Percentiles rank a stretch among this genome's conserved stretches.
Conservation (phyloP, 768 basidiomycete species). For the Tulasnella sp. region DNA sequence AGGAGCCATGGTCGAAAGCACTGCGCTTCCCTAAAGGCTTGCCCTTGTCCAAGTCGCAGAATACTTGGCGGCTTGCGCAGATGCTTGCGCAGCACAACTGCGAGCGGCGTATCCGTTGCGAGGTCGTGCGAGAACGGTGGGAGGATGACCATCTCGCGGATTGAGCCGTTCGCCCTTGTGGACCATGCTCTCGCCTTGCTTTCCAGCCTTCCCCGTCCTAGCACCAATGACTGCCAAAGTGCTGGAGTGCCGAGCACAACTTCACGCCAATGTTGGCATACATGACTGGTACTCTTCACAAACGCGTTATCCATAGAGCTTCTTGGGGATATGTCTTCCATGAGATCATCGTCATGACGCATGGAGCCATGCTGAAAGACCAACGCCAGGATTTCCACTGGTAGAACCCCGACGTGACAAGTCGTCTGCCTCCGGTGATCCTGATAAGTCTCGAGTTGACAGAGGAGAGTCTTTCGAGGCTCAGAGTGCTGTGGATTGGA, state of each 20-base stretch:
- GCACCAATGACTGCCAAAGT: slow-evolving; percentile 3
- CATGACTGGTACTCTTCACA: neutral
- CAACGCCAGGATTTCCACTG: slow-evolving; percentile 6
- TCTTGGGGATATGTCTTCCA: neutral
- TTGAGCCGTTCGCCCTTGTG: neutral
- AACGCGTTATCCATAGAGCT: neutral
- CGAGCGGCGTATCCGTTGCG: neutral
- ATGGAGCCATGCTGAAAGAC: slow-evolving; percentile 1
- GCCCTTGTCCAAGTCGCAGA: neutral
- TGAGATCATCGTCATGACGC: neutral
- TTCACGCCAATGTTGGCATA: slow-evolving; percentile 10
- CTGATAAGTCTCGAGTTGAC: neutral
- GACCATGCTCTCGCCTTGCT: slow-evolving; percentile 2
- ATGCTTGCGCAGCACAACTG: neutral
- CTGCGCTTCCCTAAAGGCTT: no score
- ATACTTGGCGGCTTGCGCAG: neutral
- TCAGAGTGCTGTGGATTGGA: neutral
- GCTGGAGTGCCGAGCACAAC: neutral
- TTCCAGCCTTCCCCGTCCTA: neutral
- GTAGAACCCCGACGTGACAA: slow-evolving; percentile 10
- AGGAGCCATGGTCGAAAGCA: no score
- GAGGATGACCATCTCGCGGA: neutral
- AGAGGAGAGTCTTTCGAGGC: neutral
- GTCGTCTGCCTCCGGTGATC: neutral
- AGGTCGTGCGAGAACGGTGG: neutral